These are phyloP conservation scores for Solanum lycopersicoides DNA, from an alignment of 257 asterid genomes.

Conservation along the genomic window DNA sequence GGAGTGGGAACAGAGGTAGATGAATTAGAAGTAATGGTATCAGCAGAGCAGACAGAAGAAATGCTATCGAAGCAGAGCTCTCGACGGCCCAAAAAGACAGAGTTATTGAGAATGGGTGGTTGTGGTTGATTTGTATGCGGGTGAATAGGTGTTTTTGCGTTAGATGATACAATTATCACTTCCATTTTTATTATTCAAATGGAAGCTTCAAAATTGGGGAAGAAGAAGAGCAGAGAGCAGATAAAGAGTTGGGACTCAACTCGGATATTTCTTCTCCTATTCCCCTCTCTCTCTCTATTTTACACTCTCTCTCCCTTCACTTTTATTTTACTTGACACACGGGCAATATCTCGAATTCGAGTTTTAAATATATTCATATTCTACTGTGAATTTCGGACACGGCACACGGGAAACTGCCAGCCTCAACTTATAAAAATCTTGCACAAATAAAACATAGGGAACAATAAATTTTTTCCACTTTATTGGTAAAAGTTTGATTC, in stretches of 20 bases:
- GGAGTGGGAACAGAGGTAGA: slow-evolving; percentile 12
- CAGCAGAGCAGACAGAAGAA: slow-evolving; percentile 25
- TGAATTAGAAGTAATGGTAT: slow-evolving; percentile 25
- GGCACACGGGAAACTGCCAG: too few species aligned
- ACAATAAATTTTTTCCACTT: too few species aligned
- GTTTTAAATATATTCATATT: too few species aligned
- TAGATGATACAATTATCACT: not conserved
- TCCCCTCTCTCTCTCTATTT: not conserved
- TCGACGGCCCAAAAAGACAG: slow-evolving; percentile 50
- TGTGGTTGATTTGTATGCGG: not conserved
- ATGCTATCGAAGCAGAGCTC: slow-evolving; percentile 56
- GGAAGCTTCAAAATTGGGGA: not conserved
- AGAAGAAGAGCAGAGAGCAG: not conserved
- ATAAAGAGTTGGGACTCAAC: not conserved
- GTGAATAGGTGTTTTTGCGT: not conserved
- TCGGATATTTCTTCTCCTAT: not conserved
- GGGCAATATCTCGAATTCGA: not conserved
- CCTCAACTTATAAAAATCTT: too few species aligned
- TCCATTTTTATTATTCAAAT: not conserved
- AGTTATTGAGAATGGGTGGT: not conserved
- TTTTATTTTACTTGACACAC: too few species aligned
- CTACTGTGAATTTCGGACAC: too few species aligned
- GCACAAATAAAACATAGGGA: too few species aligned
- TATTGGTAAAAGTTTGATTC: too few species aligned
- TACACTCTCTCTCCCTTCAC: not conserved